Conservation (phyloP, 306 rosid genomes). For the Glycine tomentella region DNA sequence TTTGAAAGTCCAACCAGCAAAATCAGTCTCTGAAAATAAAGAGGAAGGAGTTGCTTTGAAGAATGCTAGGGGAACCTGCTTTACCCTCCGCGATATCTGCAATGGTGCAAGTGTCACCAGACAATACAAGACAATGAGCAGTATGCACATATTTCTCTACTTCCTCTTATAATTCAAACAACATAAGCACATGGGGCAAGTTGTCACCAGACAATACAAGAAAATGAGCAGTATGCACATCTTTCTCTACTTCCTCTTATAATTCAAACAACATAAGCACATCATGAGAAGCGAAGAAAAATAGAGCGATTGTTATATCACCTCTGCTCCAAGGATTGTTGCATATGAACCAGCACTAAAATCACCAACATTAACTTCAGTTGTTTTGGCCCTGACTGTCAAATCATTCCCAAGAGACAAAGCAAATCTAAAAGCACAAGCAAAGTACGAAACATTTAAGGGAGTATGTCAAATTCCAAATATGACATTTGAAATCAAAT, state of each 20-base stretch:
- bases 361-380: slow-evolving; percentile 76
- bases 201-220: too few species aligned
- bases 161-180: too few species aligned
- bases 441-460: slow-evolving; percentile 17
- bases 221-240: too few species aligned
- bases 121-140: slow-evolving; percentile 11
- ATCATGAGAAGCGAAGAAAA: slow-evolving; percentile 8
- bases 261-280: slow-evolving; percentile 20
- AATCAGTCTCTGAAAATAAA: slow-evolving; percentile 74
- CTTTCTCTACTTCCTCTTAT: not conserved
- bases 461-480: slow-evolving; percentile 10
- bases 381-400: slow-evolving; percentile 87
- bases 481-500: slow-evolving; percentile 3
- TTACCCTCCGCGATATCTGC: slow-evolving; percentile 86
- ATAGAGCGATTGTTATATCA: slow-evolving; percentile 34
- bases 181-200: too few species aligned
- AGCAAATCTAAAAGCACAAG: slow-evolving; percentile 63
- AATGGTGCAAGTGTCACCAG: slow-evolving; percentile 24
- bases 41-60: slow-evolving; percentile 75
- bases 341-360: slow-evolving; percentile 85
- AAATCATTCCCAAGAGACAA: slow-evolving; percentile 91
- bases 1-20: slow-evolving; percentile 84
- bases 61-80: slow-evolving; percentile 91
- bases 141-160: too few species aligned
- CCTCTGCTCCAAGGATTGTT: slow-evolving; percentile 93